phyloP scores from a whole-genome alignment of 2,329 filamentous ascomycete genomes.

The Cladophialophora carrionii region DNA sequence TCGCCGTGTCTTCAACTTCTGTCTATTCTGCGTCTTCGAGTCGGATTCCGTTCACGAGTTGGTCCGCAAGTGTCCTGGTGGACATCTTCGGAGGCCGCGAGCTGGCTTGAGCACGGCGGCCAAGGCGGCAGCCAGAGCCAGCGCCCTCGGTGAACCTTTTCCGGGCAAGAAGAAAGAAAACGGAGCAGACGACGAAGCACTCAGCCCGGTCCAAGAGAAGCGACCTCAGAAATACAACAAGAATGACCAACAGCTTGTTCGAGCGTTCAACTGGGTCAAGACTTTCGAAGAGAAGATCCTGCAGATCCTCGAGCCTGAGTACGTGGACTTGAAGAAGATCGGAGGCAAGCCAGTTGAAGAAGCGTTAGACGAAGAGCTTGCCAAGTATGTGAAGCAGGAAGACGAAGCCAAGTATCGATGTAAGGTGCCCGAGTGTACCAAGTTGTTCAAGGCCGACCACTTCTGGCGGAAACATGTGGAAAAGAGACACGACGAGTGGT shows the following conservation, averaged over 20 bases:
- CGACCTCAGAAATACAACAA: conserved; percentile 74
- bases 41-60: conserved; percentile 96
- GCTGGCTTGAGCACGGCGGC: conserved; percentile 81
- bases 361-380: conserved; percentile 80
- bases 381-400: conserved; percentile 91
- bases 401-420: conserved; percentile 97
- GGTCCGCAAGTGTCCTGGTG: conserved; percentile 91
- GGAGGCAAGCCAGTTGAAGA: conserved; percentile 87
- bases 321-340: conserved; percentile 83
- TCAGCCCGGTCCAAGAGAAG: conserved; percentile 65
- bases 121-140: conserved; percentile 82
- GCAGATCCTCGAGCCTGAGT: conserved; percentile 88
- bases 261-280: conserved; percentile 98
- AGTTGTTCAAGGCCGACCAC: conserved; percentile 94
- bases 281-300: conserved; percentile 97
- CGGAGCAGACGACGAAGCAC: conserved; percentile 64
- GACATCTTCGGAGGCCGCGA: conserved; percentile 89
- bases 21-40: conserved; percentile 99
- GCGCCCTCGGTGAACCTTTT: conserved; percentile 79
- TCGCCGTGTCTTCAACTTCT: conserved; percentile 96
- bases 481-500: conserved; percentile 90
- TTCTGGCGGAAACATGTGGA: conserved; percentile 99
- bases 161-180: conserved; percentile 77
- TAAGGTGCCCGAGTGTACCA: conserved; percentile 93
- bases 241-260: conserved; percentile 86